phyloP scores from a whole-genome alignment of 129 eudicot genomes.

The Ambrosia artemisiifolia region DNA sequence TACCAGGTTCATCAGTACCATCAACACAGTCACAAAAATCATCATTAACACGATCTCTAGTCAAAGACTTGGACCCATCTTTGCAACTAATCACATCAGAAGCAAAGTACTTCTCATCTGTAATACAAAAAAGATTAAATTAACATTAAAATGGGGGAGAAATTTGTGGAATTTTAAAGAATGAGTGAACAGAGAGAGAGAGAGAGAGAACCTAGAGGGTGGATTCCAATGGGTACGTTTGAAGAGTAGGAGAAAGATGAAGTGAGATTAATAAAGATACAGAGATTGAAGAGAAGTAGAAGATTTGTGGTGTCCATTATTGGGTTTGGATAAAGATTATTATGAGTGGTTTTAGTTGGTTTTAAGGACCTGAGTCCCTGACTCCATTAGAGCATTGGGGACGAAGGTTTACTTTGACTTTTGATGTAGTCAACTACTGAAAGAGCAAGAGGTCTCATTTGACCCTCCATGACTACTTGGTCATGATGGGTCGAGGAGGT shows the following conservation, averaged over 20 bases:
- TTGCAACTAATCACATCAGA: constrained; percentile 72
- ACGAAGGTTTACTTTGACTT: not conserved
- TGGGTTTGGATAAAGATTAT: not conserved
- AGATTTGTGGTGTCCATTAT: constrained; percentile 21
- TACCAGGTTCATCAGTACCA: constrained; percentile 98
- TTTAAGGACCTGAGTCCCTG: not conserved
- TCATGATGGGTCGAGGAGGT: no score
- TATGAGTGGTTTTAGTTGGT: not conserved
- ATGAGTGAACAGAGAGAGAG: constrained; percentile 10
- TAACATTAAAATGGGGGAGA: not conserved
- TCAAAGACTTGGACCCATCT: constrained; percentile 72
- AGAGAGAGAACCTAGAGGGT: constrained; percentile 62
- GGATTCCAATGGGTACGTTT: constrained; percentile 57
- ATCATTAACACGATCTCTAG: constrained; percentile 78
- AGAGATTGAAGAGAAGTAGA: constrained; percentile 1
- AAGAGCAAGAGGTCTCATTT: no score
- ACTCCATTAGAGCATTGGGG: constrained; percentile 1
- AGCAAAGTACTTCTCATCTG: constrained; percentile 73
- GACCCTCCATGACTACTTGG: no score
- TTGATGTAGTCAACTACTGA: constrained; percentile 14
- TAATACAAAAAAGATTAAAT: constrained; percentile 14
- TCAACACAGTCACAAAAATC: constrained; percentile 84
- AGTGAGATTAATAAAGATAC: constrained; percentile 3
- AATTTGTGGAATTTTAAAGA: not conserved
- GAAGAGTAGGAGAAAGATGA: constrained; percentile 22